Percentiles rank a stretch among this genome's conserved stretches.
Conservation (phyloP, 495 filamentous ascomycete species). For the Sabuloglossum arenarium region DNA sequence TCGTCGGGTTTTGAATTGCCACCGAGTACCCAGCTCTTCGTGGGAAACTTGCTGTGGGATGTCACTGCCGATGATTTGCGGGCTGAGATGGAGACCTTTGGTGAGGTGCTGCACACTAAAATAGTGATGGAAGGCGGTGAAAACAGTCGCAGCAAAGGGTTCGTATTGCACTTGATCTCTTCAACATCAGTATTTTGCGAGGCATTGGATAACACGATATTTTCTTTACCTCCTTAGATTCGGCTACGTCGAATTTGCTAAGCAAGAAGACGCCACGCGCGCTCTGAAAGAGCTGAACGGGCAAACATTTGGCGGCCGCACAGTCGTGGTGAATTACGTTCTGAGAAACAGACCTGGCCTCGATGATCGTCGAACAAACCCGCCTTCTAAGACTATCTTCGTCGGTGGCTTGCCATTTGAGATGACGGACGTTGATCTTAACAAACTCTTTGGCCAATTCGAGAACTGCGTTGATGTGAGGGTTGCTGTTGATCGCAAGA, state of each 20-base stretch:
- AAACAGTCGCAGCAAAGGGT: constrained; percentile 78
- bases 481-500: constrained; percentile 73
- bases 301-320: constrained; percentile 61
- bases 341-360: not conserved
- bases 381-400: constrained; percentile 49
- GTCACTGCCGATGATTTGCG: constrained; percentile 48
- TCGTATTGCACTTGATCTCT: constrained; percentile 16
- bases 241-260: constrained; percentile 52
- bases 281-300: constrained; percentile 47
- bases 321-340: constrained; percentile 32
- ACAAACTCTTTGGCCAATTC: constrained; percentile 54
- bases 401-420: constrained; percentile 84
- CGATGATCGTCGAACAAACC: constrained; percentile 13
- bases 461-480: constrained; percentile 59
- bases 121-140: constrained; percentile 37
- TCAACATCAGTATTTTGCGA: not conserved
- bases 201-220: not conserved
- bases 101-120: constrained; percentile 28
- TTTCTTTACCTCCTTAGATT: constrained; percentile 36
- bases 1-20: not conserved
- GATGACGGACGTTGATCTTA: constrained; percentile 71
- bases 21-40: constrained; percentile 29
- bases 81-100: constrained; percentile 44
- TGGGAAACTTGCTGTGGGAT: constrained; percentile 81
- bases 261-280: constrained; percentile 27